Percentiles rank a stretch among this genome's conserved stretches.
Evolutionary conservation across 495 filamentous ascomycete genomes (phyloP).

Genomic region (Hyaloscypha bicolor): DNA sequence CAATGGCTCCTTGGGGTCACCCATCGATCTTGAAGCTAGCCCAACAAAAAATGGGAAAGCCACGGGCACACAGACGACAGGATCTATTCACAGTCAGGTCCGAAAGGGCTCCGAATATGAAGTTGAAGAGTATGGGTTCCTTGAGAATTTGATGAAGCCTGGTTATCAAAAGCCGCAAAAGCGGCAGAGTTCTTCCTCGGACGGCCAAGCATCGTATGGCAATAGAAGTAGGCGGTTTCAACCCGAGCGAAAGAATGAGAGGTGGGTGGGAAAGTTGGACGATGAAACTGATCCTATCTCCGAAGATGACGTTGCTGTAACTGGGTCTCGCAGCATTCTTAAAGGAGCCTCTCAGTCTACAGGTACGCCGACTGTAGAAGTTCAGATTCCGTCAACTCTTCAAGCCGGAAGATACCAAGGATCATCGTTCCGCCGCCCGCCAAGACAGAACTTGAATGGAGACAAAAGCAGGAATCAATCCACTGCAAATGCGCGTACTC

Average conservation of each 20-base stretch:
- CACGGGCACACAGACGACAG: not conserved
- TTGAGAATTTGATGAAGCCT: not conserved
- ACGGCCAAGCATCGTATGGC: not conserved
- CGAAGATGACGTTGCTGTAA: not conserved
- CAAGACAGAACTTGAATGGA: not conserved
- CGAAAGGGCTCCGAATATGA: no score
- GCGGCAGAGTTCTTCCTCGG: no score
- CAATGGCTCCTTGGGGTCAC: not conserved
- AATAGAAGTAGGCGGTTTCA: not conserved
- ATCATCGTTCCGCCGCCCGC: not conserved
- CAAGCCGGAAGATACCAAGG: not conserved
- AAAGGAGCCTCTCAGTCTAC: not conserved
- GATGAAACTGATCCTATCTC: slow-evolving; percentile 10
- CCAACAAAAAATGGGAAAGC: not conserved
- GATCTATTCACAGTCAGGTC: not conserved
- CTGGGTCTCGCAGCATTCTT: not conserved
- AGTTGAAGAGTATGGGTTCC: not conserved
- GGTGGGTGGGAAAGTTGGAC: not conserved
- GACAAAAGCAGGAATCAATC: no score
- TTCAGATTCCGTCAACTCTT: no score
- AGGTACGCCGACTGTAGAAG: no score
- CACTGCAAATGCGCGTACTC: no score
- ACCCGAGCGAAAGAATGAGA: no score
- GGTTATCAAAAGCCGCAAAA: no score
- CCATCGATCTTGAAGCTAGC: slow-evolving; percentile 7